Evolutionary conservation across 441 rosid genomes (phyloP).

Genomic region (Populus hybrid): DNA sequence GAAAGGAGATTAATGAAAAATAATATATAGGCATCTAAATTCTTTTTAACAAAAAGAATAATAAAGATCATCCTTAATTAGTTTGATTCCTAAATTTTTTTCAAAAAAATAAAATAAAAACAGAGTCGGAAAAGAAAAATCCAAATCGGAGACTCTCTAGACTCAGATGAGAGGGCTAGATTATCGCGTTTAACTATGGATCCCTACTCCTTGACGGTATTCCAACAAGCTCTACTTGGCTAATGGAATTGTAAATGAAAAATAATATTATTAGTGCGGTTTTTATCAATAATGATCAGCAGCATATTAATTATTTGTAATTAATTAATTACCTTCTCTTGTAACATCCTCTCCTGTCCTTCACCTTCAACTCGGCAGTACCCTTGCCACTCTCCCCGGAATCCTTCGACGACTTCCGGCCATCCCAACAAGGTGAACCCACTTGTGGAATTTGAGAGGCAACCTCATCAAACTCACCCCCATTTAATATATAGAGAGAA

Average conservation of each 20-base stretch:
- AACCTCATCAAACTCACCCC: constrained; percentile 24
- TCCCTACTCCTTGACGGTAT: neutral
- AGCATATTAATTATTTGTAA: no score
- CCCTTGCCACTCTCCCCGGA: constrained; percentile 46
- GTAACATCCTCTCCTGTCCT: constrained; percentile 50
- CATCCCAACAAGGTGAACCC: constrained; percentile 15
- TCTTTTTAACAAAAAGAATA: no score
- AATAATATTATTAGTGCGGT: neutral
- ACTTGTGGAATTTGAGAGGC: constrained; percentile 28
- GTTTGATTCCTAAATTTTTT: neutral
- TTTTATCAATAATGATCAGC: neutral
- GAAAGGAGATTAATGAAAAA: no score
- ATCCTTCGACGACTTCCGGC: constrained; percentile 43
- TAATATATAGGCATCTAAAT: no score
- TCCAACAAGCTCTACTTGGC: neutral
- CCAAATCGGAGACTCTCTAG: neutral
- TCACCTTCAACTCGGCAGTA: constrained; percentile 17
- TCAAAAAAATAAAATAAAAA: no score
- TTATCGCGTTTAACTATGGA: neutral
- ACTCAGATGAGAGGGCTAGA: neutral
- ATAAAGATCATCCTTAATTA: no score
- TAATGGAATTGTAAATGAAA: no score
- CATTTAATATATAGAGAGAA: constrained; percentile 33
- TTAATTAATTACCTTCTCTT: constrained; percentile 46
- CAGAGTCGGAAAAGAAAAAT: no score